Evolutionary conservation across 2,329 filamentous ascomycete genomes (phyloP), one percentile per base, ranked within the genome.

Genomic region (Hypoxylon rubiginosum): DNA sequence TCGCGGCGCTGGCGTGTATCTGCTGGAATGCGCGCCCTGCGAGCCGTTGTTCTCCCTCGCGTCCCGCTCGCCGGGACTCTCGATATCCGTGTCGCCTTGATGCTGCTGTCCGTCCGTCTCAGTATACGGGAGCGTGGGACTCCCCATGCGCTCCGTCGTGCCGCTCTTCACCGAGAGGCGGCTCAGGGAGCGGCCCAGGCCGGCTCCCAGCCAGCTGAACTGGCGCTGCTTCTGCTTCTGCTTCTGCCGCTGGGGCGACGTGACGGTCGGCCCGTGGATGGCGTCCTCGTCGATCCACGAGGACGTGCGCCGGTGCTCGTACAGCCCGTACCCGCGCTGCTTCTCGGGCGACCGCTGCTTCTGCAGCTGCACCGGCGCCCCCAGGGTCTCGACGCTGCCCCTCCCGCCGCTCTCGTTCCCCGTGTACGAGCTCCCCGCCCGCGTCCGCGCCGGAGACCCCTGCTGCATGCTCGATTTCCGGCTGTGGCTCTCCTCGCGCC

Each of bases 281-380:
- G 79, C 80, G 53, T 86, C 83, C 68, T 85, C 84, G 61, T 85
- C 83, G 28, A 85, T 82, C 83, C 83, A 86, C 17, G 79, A 81
- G 9, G 67, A 73, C 71, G 70, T 78, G 56, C 71, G 73, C 15
- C 74, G 66, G 30, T 73, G 66, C 39, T 76, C 69, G 50, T 72
- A 67, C 60, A 72, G 61, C 49, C 66, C 52, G 48, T 72, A 68
- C 28, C 76, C 74, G 48, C 66, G 66, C 57, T 72, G 66, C 67
- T 76, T 76, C 51, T 75, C 73, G 19, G 67, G 67, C 2, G 72
- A 72, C 24, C 58, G 50, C 11, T 56, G 45, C 41, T 68, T 67
- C 55, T 59, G 51, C 6, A 34, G 21, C 52, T 56, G 63, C 41
- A 17, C 19, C 28, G 17, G 15, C n/a, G n/a, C 39, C 39, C 13